A percentile compares a stretch with the other conserved stretches of the same genome.
phyloP scores from a whole-genome alignment of 495 filamentous ascomycete species.

The Opeltia flavorubescens region DNA sequence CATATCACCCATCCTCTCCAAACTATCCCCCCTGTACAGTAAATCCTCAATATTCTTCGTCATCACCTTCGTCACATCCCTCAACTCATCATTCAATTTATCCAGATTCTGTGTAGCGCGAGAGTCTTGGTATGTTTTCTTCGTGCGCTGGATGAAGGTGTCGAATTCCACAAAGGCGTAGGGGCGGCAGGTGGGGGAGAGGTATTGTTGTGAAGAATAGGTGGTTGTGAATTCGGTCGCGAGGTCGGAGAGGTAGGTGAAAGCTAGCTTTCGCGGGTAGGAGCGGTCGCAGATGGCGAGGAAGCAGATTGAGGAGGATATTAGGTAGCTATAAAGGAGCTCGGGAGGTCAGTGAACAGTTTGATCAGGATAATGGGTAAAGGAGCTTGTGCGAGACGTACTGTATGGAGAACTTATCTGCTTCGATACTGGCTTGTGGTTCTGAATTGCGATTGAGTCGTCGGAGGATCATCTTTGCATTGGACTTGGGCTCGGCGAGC shows the following conservation, averaged over 20 bases:
- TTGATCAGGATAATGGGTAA: slow-evolving; percentile 2
- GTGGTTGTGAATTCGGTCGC: slow-evolving; percentile 80
- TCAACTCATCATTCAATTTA: slow-evolving; percentile 84
- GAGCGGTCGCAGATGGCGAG: slow-evolving; percentile 82
- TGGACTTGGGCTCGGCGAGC: slow-evolving; percentile 74
- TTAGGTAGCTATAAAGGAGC: slow-evolving; percentile 53
- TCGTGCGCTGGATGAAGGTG: slow-evolving; percentile 86
- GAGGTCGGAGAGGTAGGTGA: slow-evolving; percentile 94
- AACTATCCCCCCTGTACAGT: slow-evolving; percentile 82
- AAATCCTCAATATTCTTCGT: slow-evolving; percentile 99
- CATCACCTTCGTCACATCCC: slow-evolving; percentile 98
- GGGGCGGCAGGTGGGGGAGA: slow-evolving; percentile 61
- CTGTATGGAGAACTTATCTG: slow-evolving; percentile 75
- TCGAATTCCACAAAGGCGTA: slow-evolving; percentile 98
- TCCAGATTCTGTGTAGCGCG: slow-evolving; percentile 78
- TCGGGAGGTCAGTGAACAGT: background rate
- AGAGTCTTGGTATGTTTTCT: slow-evolving; percentile 85
- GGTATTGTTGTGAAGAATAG: slow-evolving; percentile 59
- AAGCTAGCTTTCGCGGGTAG: slow-evolving; percentile 95
- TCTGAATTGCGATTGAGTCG: slow-evolving; percentile 77
- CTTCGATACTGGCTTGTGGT: slow-evolving; percentile 83
- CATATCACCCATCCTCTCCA: slow-evolving; percentile 96
- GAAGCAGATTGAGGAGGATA: slow-evolving; percentile 71
- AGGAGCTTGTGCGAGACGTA: slow-evolving; percentile 26
- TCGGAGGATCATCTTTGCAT: slow-evolving; percentile 80